Conservation (phyloP, 108 stramenopile genomes). For the Cylindrotheca closterium region DNA sequence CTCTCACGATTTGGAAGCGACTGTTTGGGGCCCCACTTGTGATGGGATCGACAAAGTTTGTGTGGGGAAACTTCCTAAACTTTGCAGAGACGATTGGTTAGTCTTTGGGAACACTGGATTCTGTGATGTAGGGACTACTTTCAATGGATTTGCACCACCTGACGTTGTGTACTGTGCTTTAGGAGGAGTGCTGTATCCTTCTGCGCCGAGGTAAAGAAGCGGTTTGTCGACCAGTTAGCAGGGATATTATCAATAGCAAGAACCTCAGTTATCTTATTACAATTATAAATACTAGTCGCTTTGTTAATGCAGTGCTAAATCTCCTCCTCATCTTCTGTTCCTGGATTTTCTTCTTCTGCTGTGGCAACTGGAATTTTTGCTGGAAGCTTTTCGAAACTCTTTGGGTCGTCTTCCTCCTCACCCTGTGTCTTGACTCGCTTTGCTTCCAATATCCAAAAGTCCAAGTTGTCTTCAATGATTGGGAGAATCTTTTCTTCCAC, state of each 20-base stretch:
- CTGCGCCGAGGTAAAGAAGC: no score
- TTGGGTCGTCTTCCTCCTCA: neutral
- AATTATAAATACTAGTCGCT: no score
- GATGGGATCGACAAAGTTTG: constrained; percentile 54
- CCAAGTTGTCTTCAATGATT: constrained; percentile 19
- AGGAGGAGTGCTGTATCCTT: constrained; percentile 4
- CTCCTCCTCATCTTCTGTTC: no score
- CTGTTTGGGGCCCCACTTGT: constrained; percentile 59
- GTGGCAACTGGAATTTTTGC: no score
- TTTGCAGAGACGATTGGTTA: constrained; percentile 46
- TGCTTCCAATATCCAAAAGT: constrained; percentile 31
- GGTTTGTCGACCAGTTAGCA: no score
- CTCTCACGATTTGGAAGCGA: constrained; percentile 12
- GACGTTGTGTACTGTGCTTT: constrained; percentile 49
- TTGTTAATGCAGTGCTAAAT: no score
- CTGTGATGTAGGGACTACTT: constrained; percentile 41
- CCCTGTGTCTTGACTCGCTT: neutral
- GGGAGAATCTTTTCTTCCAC: constrained; percentile 32
- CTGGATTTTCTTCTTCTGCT: no score
- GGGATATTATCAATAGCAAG: no score
- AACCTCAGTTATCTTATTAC: no score
- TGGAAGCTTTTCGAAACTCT: no score
- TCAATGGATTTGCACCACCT: constrained; percentile 54
- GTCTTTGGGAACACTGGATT: constrained; percentile 40
- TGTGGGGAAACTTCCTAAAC: constrained; percentile 22